A percentile compares a stretch with the other conserved stretches of the same genome.
Evolutionary conservation across 192 early-diverging fungal genomes (phyloP).

Genomic region (Coemansia reversa): DNA sequence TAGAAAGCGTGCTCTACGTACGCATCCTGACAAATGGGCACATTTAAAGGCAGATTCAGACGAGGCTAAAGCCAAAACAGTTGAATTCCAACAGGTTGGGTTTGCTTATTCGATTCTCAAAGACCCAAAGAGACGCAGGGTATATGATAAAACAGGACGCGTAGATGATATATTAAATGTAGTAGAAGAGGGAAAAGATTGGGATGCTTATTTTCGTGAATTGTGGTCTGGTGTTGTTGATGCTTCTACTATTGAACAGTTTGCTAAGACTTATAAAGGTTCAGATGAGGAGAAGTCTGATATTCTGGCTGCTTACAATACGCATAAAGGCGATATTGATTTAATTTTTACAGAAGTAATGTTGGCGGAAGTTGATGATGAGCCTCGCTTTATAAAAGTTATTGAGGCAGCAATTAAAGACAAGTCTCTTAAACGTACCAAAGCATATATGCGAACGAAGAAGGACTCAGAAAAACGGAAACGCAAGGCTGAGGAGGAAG

Average conservation of each 20-base stretch:
- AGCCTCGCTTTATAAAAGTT: slow-evolving; percentile 61
- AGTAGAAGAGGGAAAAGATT: slow-evolving; percentile 61
- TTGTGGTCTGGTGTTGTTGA: slow-evolving; percentile 73
- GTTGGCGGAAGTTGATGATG: slow-evolving; percentile 64
- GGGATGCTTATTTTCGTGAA: slow-evolving; percentile 81
- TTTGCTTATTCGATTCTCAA: slow-evolving; percentile 75
- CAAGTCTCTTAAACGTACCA: slow-evolving; percentile 55
- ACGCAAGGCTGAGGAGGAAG: slow-evolving; percentile 60
- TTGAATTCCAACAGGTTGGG: slow-evolving; percentile 71
- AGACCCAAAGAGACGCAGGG: slow-evolving; percentile 60
- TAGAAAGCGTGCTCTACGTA: slow-evolving; percentile 77
- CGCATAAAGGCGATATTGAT: slow-evolving; percentile 70
- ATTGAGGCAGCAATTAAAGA: slow-evolving; percentile 64
- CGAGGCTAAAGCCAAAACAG: slow-evolving; percentile 49
- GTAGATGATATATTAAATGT: slow-evolving; percentile 53
- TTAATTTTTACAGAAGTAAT: slow-evolving; percentile 63
- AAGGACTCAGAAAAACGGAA: slow-evolving; percentile 56
- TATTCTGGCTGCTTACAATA: slow-evolving; percentile 64
- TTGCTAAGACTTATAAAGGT: slow-evolving; percentile 67
- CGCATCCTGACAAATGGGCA: slow-evolving; percentile 90
- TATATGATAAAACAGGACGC: slow-evolving; percentile 78
- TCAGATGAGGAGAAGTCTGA: slow-evolving; percentile 76
- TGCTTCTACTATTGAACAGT: slow-evolving; percentile 72
- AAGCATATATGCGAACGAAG: slow-evolving; percentile 58
- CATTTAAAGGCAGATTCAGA: slow-evolving; percentile 35